These are phyloP conservation scores for Grifola frondosa DNA, from an alignment of 1,284 basidiomycete species.

Conservation along the genomic window DNA sequence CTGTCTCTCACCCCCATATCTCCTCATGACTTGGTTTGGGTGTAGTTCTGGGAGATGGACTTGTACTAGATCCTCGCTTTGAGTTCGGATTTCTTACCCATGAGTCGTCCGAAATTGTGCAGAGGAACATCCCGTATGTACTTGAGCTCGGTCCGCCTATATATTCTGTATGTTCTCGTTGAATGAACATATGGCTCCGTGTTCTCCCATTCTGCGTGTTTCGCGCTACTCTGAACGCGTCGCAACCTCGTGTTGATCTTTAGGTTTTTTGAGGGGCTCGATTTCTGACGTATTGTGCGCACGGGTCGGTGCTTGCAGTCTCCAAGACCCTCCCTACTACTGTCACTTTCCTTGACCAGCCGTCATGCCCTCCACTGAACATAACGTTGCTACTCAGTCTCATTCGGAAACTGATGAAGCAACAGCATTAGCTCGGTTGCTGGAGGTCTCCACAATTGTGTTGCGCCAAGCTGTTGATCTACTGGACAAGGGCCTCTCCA, in stretches of 20 bases:
- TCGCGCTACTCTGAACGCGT: neutral
- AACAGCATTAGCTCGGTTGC: conserved; percentile 46
- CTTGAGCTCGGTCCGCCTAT: conserved; percentile 3
- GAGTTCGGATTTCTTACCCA: conserved; percentile 68
- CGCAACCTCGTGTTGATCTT: no score
- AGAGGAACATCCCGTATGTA: conserved; percentile 52
- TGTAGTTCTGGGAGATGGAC: conserved; percentile 61
- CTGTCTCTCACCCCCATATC: conserved; percentile 68
- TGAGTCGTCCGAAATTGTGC: conserved; percentile 78
- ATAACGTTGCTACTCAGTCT: neutral
- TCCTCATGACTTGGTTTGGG: conserved; percentile 35
- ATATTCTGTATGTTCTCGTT: conserved; percentile 6
- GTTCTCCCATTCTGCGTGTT: no score
- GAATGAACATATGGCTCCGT: no score
- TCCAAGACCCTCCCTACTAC: no score
- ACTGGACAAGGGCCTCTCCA: conserved; percentile 58
- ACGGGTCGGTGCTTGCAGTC: no score
- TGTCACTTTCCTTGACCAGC: no score
- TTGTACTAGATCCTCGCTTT: conserved; percentile 58
- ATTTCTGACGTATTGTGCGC: no score
- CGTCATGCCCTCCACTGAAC: no score
- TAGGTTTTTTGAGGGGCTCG: no score
- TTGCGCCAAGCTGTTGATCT: conserved; percentile 71
- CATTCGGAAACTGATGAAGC: conserved; percentile 21
- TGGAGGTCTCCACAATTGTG: conserved; percentile 64